Base-by-base conservation (phyloP, 306 rosid genomes). In the Gynostemma pentaphyllum region DNA sequence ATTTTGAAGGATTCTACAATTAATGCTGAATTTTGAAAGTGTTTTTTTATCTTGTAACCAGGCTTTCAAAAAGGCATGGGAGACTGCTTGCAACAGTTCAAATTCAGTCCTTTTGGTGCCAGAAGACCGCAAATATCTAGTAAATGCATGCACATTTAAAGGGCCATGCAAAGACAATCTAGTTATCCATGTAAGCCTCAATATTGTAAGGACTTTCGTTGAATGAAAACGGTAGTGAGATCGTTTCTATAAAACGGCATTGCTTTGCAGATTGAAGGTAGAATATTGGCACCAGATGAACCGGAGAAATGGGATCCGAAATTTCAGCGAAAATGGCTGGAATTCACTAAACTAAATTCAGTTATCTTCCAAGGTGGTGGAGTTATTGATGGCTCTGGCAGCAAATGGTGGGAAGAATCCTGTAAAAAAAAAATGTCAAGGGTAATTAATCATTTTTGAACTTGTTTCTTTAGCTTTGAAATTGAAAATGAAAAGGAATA, bases 401-500 rank as follows among this genome's bases (percentile, higher is more conserved):
- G 84, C 65, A 94, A 94, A 84, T 94, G 99, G 99, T 94, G 99
- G 99, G 94, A 90, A 30, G 83, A 95, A 70, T 94, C 99, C 59
- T 94, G 99, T 80, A 94, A 94, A 75, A 94, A 76, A 78, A 89
- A 94, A 82, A 94, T 80, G 76, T 42, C 95, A 46, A 94, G 83
- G 71, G 99, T 94, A 86, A 68, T 3, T 29, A 50, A 7, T 21
- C 11, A 1, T 51, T 44, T 48, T 70, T 34, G 34, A 32, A 72
- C 39, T 5, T 9, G 5, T 18, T 50, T 70, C 49, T 42, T 40
- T 13, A 4, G 36, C 37, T 15, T 39, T 7, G 37, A 22, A 2
- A 24, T 61, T 23, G 50, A 61, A 61, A 61, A 61, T 37, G 37
- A n/a, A n/a, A n/a, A n/a, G 16, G 39, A 24, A 40, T 40, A 45